A percentile compares a stretch with the other conserved stretches of the same genome.
Conservation (phyloP, 805 yeast genomes). For the Starmerella floricola region DNA sequence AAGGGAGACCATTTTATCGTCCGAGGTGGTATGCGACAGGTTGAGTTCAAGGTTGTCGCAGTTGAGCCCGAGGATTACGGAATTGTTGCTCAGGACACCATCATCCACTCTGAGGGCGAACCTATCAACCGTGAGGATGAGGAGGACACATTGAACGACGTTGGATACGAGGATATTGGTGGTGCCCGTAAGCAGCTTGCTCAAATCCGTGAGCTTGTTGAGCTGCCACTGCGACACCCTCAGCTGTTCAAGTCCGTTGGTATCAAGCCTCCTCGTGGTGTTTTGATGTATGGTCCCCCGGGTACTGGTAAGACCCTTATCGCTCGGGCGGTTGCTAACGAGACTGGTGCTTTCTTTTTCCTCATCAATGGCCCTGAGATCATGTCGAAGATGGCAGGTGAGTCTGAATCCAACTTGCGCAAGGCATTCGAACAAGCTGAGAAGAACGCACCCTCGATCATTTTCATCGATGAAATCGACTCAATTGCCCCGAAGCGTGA, state of each 20-base stretch:
- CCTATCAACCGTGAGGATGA: constrained; percentile 97
- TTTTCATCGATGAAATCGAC: constrained; percentile 96
- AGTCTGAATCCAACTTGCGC: constrained; percentile 90
- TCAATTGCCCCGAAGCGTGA: constrained; percentile 99
- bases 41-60: constrained; percentile 95
- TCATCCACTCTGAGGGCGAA: constrained; percentile 97
- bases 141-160: constrained; percentile 91
- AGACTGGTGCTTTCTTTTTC: constrained; percentile 97
- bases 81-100: constrained; percentile 95
- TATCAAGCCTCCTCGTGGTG: constrained; percentile 98
- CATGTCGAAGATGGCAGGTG: constrained; percentile 99
- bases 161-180: constrained; percentile 97
- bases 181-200: constrained; percentile 99
- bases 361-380: constrained; percentile 98
- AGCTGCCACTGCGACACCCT: constrained; percentile 95
- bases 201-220: constrained; percentile 96
- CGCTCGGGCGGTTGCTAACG: constrained; percentile 99
- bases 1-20: constrained; percentile 94
- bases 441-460: constrained; percentile 94
- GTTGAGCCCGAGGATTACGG: constrained; percentile 97
- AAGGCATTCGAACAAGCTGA: constrained; percentile 99
- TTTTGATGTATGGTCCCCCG: constrained; percentile 89
- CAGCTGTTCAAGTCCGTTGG: constrained; percentile 96
- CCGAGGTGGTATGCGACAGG: constrained; percentile 99
- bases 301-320: constrained; percentile 99